These are phyloP conservation scores for Achaetomiella virescens DNA, from an alignment of 495 filamentous ascomycete genomes.

Conservation along the genomic window DNA sequence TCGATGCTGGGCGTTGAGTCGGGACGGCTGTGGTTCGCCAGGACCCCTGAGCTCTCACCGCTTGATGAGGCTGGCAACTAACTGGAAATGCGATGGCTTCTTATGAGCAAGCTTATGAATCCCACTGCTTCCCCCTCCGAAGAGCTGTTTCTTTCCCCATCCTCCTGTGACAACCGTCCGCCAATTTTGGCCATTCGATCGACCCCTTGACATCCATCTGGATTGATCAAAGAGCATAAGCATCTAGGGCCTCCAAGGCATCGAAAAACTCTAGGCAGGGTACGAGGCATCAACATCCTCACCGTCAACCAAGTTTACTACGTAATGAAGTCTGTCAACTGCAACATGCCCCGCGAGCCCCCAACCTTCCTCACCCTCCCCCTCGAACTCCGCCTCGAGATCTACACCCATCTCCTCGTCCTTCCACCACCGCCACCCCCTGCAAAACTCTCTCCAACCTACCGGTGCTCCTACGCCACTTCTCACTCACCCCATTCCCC, in stretches of 20 bases:
- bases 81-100: too few species aligned
- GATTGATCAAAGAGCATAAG: neutral
- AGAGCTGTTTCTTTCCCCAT: too few species aligned
- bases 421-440: slow-evolving; percentile 19
- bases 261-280: neutral
- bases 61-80: too few species aligned
- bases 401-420: slow-evolving; percentile 42
- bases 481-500: neutral
- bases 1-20: neutral
- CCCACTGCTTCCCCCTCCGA: too few species aligned
- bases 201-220: neutral
- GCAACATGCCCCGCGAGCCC: slow-evolving; percentile 6
- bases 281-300: too few species aligned
- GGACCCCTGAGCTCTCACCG: too few species aligned
- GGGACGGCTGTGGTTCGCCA: neutral
- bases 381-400: slow-evolving; percentile 45
- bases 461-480: neutral
- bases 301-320: too few species aligned
- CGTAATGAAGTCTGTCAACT: too few species aligned
- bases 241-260: neutral
- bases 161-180: too few species aligned
- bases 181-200: too few species aligned
- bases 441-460: neutral
- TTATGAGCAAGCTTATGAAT: too few species aligned
- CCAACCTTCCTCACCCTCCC: slow-evolving; percentile 40